Percentiles rank a stretch among this genome's conserved stretches.
Evolutionary conservation across 1,139 yeast species (phyloP).

Genomic region (Kazachstania sp.): DNA sequence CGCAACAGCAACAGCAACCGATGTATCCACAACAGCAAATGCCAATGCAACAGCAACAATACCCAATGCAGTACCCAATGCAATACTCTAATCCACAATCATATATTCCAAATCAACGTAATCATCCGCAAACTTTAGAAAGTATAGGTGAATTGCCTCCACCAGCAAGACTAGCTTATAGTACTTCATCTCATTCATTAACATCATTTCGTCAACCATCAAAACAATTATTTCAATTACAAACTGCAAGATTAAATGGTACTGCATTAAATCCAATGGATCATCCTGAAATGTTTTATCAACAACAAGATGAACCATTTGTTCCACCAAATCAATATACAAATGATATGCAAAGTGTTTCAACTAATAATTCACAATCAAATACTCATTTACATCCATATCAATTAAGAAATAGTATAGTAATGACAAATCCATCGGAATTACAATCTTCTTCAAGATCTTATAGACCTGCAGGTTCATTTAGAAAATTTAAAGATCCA

Average conservation of each 20-base stretch:
- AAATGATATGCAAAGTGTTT: conserved; percentile 8
- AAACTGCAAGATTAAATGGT: conserved; percentile 19
- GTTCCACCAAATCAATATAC: conserved; percentile 3
- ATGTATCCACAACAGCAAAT: conserved; percentile 8
- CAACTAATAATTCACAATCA: conserved; percentile 12
- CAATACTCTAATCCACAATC: conserved; percentile 11
- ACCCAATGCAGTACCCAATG: conserved; percentile 31
- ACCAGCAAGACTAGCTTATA: conserved; percentile 20
- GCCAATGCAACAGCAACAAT: no score
- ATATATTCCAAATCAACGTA: conserved; percentile 14
- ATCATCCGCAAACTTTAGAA: conserved; percentile 22
- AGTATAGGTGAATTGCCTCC: conserved; percentile 26
- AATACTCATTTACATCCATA: conserved; percentile 30
- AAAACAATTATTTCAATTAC: conserved; percentile 11
- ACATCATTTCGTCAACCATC: conserved; percentile 22
- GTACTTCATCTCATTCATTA: conserved; percentile 23
- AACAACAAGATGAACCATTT: conserved; percentile 4
- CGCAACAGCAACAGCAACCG: conserved; percentile 10
- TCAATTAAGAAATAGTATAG: conserved; percentile 56
- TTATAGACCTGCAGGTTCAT: conserved; percentile 63
- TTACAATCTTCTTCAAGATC: conserved; percentile 42
- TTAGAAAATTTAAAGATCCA: conserved; percentile 19
- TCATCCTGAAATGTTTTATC: conserved; percentile 27
- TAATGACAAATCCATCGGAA: conserved; percentile 70
- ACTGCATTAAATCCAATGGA: conserved; percentile 27